Base-by-base conservation (phyloP, 345 rosid genomes). In the Pugionium cornutum region DNA sequence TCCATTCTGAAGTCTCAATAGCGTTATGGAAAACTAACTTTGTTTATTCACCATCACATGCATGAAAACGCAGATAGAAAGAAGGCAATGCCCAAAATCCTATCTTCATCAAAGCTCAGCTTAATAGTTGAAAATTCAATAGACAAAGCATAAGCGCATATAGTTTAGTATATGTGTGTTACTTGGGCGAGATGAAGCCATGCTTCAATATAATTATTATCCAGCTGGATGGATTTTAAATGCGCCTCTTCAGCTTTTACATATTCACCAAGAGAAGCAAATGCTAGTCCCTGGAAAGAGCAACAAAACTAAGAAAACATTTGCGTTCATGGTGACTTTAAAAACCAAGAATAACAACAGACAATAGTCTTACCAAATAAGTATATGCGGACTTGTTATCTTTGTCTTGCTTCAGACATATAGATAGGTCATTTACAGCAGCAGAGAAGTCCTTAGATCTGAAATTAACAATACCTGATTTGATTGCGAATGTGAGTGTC, bases 161-260 rank as follows among this genome's bases (percentile, higher is more conserved):
- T 27, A 53, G 9, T 35, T 39, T 46, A 37, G 73, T 66, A 60
- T 57, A 43, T 46, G 64, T 9, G 28, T 44, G 9, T 70, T 81
- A 89, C 99, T 96, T 88, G 96, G 47, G 83, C 77, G 52, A 89
- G 86, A 86, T 89, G 95, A 77, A 79, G 89, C 99, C 92, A 85
- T 48, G 92, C 97, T 77, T 89, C 99, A 61, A 86, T 77, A 77
- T 86, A 94, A 65, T 69, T 81, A 47, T 49, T 70, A 81, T 94
- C 99, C 56, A 94, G 80, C 74, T 89, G 85, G 75, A 89, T 86
- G 48, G 97, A 81, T 75, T 88, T 88, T 67, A 81, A 62, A 79
- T 86, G 97, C 11, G 97, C 86, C 65, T 85, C 97, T 86, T 89
- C 95, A 26, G 97, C 92, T 75, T 70, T 81, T 78, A 45, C 72